Evolutionary conservation across 805 yeast species (phyloP).

Genomic region (Sugiyamaella smithiae): DNA sequence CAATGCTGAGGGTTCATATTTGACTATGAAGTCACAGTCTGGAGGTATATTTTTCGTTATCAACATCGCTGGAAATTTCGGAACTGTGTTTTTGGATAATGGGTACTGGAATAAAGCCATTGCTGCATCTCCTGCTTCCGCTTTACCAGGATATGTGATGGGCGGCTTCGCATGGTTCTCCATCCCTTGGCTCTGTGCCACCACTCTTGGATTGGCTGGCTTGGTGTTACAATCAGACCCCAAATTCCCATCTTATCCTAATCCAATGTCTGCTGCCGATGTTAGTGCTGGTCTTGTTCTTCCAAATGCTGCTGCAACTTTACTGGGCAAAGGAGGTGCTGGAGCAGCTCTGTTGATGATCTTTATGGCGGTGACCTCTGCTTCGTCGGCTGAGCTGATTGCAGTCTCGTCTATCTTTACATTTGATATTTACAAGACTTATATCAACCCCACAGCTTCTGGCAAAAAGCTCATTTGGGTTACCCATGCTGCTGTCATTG

Average conservation of each 20-base stretch:
- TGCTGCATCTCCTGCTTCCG: constrained; percentile 78
- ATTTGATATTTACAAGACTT: constrained; percentile 79
- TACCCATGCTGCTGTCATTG: constrained; percentile 66
- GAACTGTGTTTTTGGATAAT: constrained; percentile 81
- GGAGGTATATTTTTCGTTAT: constrained; percentile 91
- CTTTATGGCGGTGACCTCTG: constrained; percentile 91
- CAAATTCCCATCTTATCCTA: constrained; percentile 77
- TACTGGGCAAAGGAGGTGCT: constrained; percentile 87
- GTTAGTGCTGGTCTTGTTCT: constrained; percentile 69
- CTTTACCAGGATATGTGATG: constrained; percentile 80
- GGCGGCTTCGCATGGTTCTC: constrained; percentile 94
- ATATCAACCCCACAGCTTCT: constrained; percentile 72
- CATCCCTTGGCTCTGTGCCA: constrained; percentile 76
- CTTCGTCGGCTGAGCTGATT: constrained; percentile 87
- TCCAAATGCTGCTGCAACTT: constrained; percentile 76
- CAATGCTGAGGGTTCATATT: constrained; percentile 80
- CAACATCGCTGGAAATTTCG: constrained; percentile 85
- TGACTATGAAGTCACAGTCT: constrained; percentile 80
- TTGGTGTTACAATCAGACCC: constrained; percentile 67
- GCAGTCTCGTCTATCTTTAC: constrained; percentile 84
- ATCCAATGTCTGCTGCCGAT: constrained; percentile 60
- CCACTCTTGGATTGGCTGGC: constrained; percentile 85
- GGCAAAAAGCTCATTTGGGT: constrained; percentile 68
- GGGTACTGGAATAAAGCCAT: constrained; percentile 90
- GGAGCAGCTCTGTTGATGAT: constrained; percentile 74